Conservation (phyloP, 2,329 filamentous ascomycete genomes). For the Phaeophleospora eucalypticola region DNA sequence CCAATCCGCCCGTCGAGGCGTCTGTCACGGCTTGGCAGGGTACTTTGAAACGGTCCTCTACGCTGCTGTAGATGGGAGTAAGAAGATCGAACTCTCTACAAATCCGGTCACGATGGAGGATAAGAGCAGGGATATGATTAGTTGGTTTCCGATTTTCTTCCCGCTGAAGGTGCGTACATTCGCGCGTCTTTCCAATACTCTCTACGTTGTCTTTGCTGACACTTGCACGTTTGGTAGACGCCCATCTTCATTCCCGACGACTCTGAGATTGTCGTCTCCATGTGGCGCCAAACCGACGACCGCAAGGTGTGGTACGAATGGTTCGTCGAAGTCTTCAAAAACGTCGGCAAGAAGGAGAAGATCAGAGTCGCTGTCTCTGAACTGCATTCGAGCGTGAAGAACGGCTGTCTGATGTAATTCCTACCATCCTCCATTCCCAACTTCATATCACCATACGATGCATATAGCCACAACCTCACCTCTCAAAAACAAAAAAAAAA, state of each 20-base stretch:
- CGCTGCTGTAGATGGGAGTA: conserved; percentile 36
- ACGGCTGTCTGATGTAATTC: conserved; percentile 64
- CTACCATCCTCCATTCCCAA: too few species aligned
- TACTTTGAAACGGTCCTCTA: conserved; percentile 98
- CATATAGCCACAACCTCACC: too few species aligned
- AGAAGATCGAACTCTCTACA: conserved; percentile 80
- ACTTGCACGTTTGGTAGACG: conserved; percentile 50
- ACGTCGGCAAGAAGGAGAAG: conserved; percentile 55
- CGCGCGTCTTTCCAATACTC: neutral
- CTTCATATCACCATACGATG: too few species aligned
- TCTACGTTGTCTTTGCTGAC: neutral
- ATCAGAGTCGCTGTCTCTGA: conserved; percentile 65
- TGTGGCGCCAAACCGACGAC: conserved; percentile 95
- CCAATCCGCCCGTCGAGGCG: conserved; percentile 70
- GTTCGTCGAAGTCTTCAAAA: conserved; percentile 76
- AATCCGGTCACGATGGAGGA: conserved; percentile 85
- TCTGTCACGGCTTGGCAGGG: conserved; percentile 84
- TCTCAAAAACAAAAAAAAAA: too few species aligned
- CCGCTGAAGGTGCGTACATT: conserved; percentile 70
- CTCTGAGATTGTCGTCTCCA: conserved; percentile 81
- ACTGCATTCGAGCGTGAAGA: conserved; percentile 64
- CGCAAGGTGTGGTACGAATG: conserved; percentile 98
- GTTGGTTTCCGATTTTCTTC: conserved; percentile 99
- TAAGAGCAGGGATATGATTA: conserved; percentile 98
- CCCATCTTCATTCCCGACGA: conserved; percentile 82